phyloP scores from a whole-genome alignment of 1,139 yeast genomes.

The Pichia sp. region DNA sequence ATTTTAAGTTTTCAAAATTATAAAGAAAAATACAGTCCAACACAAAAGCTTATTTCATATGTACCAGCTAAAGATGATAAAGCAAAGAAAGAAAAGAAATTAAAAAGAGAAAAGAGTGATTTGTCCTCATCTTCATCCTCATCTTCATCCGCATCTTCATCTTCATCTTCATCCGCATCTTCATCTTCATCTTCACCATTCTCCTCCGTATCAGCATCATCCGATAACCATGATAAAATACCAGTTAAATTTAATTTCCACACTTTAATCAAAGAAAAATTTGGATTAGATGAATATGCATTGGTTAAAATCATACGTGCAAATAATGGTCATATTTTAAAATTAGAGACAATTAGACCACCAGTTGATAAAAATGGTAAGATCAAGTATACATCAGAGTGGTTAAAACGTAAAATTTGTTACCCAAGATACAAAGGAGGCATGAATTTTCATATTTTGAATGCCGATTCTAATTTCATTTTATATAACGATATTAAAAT shows the following conservation, averaged over 20 bases:
- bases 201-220: no score
- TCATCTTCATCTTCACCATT: neutral
- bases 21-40: conserved; percentile 9
- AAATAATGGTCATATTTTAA: conserved; percentile 33
- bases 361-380: conserved; percentile 14
- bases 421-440: conserved; percentile 40
- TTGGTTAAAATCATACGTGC: conserved; percentile 37
- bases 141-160: neutral
- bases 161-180: neutral
- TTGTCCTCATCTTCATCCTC: neutral
- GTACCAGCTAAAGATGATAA: conserved; percentile 2
- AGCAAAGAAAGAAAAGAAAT: neutral
- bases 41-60: conserved; percentile 6
- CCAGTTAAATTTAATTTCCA: conserved; percentile 16
- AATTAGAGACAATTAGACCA: conserved; percentile 31
- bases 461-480: conserved; percentile 14
- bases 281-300: conserved; percentile 22
- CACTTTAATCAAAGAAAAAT: conserved; percentile 14
- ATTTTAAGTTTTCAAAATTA: conserved; percentile 11
- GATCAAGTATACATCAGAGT: conserved; percentile 24
- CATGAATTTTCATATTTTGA: conserved; percentile 36
- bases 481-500: conserved; percentile 22
- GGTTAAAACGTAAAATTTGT: conserved; percentile 36
- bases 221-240: neutral
- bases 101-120: neutral